These are phyloP conservation scores for Trichoderma parareesei DNA, from an alignment of 495 filamentous ascomycete species.

Conservation along the genomic window DNA sequence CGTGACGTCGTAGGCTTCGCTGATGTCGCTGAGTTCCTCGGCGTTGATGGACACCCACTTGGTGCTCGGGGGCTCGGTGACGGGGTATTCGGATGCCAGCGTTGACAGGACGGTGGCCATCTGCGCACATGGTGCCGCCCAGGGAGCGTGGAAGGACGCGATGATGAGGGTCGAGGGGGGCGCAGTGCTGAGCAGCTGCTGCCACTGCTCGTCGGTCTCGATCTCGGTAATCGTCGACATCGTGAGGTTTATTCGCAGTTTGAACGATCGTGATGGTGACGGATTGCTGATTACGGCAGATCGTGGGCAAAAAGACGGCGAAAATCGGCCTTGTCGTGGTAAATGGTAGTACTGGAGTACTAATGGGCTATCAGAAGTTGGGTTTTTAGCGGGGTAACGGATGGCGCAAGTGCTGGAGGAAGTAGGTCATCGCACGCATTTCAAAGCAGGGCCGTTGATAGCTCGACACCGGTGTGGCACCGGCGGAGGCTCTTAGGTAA, in stretches of 20 bases:
- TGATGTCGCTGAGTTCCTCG: constrained; percentile 80
- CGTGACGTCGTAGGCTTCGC: constrained; percentile 82
- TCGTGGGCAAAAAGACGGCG: background rate
- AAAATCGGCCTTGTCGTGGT: background rate
- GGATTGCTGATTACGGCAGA: background rate
- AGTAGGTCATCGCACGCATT: background rate
- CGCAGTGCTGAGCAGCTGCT: constrained; percentile 51
- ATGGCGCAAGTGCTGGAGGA: background rate
- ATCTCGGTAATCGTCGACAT: constrained; percentile 75
- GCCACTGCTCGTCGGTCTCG: constrained; percentile 58
- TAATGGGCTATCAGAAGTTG: background rate
- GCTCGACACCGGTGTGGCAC: background rate
- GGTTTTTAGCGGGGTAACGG: constrained; percentile 10
- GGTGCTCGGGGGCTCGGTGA: constrained; percentile 52
- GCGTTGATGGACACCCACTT: constrained; percentile 84
- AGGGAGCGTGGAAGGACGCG: constrained; percentile 89
- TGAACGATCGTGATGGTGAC: background rate
- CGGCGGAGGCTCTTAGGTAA: background rate
- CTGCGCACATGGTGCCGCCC: constrained; percentile 93
- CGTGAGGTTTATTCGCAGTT: background rate
- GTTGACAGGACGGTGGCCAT: constrained; percentile 81
- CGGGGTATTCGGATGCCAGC: constrained; percentile 74
- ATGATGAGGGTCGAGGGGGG: constrained; percentile 62
- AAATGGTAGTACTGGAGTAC: background rate
- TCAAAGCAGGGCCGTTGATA: constrained; percentile 1